Conservation (phyloP, 768 basidiomycete genomes). For the Rubroboletus satanas region DNA sequence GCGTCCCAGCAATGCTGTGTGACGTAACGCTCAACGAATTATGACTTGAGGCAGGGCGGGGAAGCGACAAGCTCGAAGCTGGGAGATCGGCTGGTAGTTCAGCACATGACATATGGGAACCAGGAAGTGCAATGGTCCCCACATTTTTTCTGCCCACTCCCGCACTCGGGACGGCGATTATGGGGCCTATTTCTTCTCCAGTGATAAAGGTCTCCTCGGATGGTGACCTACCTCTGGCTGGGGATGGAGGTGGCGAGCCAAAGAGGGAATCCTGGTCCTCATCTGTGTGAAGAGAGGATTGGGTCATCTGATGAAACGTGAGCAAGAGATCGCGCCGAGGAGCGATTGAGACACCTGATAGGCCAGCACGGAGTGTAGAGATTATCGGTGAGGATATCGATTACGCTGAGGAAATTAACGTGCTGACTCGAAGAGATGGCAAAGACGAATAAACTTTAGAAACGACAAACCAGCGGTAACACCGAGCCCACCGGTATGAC, state of each 20-base stretch:
- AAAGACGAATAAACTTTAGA: neutral
- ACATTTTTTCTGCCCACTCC: slow-evolving; percentile 50
- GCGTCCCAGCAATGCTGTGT: slow-evolving; percentile 19
- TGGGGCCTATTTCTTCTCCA: slow-evolving; percentile 15
- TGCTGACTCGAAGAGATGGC: neutral
- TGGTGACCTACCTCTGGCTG: slow-evolving; percentile 72
- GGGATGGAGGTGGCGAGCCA: slow-evolving; percentile 72
- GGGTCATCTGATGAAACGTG: slow-evolving; percentile 21
- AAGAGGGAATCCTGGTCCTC: slow-evolving; percentile 71
- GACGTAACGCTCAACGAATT: slow-evolving; percentile 38
- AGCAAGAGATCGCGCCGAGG: slow-evolving; percentile 10
- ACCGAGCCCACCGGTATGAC: slow-evolving; percentile 3
- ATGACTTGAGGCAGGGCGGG: slow-evolving; percentile 9
- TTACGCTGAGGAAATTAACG: neutral
- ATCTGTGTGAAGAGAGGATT: slow-evolving; percentile 6
- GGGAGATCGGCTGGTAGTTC: slow-evolving; percentile 78
- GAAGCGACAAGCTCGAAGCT: slow-evolving; percentile 53
- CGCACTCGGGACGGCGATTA: slow-evolving; percentile 26
- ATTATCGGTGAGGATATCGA: slow-evolving; percentile 4
- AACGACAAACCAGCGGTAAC: neutral
- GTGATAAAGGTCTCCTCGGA: slow-evolving; percentile 40
- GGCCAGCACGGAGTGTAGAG: neutral
- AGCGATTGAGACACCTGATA: slow-evolving; percentile 19
- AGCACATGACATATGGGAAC: slow-evolving; percentile 80
- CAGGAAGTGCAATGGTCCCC: slow-evolving; percentile 98